These are phyloP conservation scores for Colletotrichum destructivum DNA, from an alignment of 2,329 filamentous ascomycete species.

Conservation along the genomic window DNA sequence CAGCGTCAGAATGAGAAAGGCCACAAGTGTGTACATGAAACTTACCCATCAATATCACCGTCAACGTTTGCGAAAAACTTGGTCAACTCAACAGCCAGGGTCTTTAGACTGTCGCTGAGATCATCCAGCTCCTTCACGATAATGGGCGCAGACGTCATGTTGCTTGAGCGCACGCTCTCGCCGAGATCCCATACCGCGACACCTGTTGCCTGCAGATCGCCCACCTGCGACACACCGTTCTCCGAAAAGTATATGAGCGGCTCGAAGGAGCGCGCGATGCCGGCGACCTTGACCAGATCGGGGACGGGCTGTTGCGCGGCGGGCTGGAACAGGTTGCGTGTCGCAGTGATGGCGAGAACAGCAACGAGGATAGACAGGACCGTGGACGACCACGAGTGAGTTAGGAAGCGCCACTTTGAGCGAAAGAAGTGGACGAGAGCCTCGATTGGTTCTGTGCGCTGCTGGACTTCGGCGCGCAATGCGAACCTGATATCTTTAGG, in stretches of 20 bases:
- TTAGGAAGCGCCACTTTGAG: slow-evolving; percentile 71
- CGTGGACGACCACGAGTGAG: slow-evolving; percentile 79
- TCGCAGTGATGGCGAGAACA: slow-evolving; percentile 75
- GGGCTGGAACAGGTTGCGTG: slow-evolving; percentile 79
- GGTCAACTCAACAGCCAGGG: slow-evolving; percentile 86
- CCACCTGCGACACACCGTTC: slow-evolving; percentile 87
- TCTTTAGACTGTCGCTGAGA: slow-evolving; percentile 87
- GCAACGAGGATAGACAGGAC: slow-evolving; percentile 73
- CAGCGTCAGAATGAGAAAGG: slow-evolving; percentile 9
- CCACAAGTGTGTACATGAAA: slow-evolving; percentile 40
- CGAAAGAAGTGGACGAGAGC: slow-evolving; percentile 76
- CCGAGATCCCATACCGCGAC: slow-evolving; percentile 96
- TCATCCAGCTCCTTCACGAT: slow-evolving; percentile 91
- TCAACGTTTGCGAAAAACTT: slow-evolving; percentile 95
- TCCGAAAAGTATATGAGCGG: slow-evolving; percentile 96
- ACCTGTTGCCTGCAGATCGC: slow-evolving; percentile 90
- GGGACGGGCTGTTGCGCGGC: slow-evolving; percentile 78
- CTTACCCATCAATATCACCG: slow-evolving; percentile 87
- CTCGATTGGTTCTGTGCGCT: slow-evolving; percentile 88
- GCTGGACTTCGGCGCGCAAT: slow-evolving; percentile 88
- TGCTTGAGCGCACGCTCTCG: slow-evolving; percentile 89
- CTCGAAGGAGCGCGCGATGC: slow-evolving; percentile 91
- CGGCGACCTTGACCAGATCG: slow-evolving; percentile 91
- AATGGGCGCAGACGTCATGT: slow-evolving; percentile 89
- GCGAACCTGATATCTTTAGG: slow-evolving; percentile 86